phyloP scores from a whole-genome alignment of 2,329 filamentous ascomycete species.

The Alternaria arborescens region DNA sequence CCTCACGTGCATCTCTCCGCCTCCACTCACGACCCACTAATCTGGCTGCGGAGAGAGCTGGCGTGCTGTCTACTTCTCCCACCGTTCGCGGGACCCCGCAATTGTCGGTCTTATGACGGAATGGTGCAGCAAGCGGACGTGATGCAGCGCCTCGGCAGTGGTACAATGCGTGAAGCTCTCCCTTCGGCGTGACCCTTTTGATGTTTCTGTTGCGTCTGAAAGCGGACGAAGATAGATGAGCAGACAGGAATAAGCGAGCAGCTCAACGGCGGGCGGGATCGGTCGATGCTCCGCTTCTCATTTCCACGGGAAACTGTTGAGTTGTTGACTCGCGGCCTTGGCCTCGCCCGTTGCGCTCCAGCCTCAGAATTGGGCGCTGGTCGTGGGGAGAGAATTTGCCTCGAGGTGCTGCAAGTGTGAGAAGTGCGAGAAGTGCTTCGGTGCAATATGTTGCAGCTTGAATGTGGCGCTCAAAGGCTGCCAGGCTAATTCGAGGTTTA shows the following conservation, averaged over 20 bases:
- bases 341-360: conserved; percentile 26
- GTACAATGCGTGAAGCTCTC: not conserved
- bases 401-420: not conserved
- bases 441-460: not conserved
- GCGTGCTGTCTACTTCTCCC: conserved; percentile 20
- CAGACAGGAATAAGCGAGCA: conserved; percentile 11
- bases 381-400: conserved; percentile 2
- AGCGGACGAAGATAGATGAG: conserved; percentile 3
- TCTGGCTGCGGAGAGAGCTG: conserved; percentile 18
- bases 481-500: not conserved
- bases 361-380: conserved; percentile 13
- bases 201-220: not conserved
- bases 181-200: conserved; percentile 4
- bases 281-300: conserved; percentile 33
- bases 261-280: conserved; percentile 16
- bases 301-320: conserved; percentile 37
- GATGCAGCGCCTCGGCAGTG: conserved; percentile 18
- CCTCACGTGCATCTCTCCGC: conserved; percentile 20
- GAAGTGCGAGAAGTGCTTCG: not conserved
- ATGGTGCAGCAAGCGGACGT: conserved; percentile 20
- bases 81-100: conserved; percentile 29
- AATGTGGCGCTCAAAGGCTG: not conserved
- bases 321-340: conserved; percentile 34
- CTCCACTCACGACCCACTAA: conserved; percentile 21
- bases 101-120: conserved; percentile 27